Base-by-base conservation (phyloP, 805 yeast genomes). In the Ogataea salicorniae region DNA sequence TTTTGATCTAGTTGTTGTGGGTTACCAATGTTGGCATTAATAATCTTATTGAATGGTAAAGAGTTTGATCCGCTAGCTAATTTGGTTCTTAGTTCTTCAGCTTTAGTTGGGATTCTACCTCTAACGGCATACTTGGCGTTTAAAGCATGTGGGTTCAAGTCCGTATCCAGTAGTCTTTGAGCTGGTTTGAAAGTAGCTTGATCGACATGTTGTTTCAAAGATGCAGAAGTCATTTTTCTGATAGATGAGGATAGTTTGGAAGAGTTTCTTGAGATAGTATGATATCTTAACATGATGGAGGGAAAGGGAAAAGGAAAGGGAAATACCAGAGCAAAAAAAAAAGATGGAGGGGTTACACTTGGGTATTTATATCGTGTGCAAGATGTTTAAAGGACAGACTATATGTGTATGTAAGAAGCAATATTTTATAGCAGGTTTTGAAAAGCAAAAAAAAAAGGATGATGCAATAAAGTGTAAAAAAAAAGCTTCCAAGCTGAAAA, bases 1-100 rank as follows among this genome's bases (percentile, higher is more conserved):
- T 83, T 77, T 67, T 94, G 99, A 57, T 89, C 92, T 62, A 94
- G 75, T 65, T 92, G 98, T 68, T 94, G 99, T 2, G 99, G 99
- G 64, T 94, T 94, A 31, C 99, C 99, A 53, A 94, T 94, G 64
- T 94, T 94, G 53, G 97, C 94, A 60, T 81, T 83, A 63, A 95
- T 85, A 58, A 94, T 87, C 50, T 77, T 71, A 39, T 77, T 69
- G 62, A 90, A 94, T 0, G 96, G 95, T 54, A 89, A 70, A 5
- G 86, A 79, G 17, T 72, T 73, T 23, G 86, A 83, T 37, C 78
- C 72, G 38, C 70, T 63, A 11, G 66, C 63, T 37, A 94, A 72
- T 55, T 79, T 76, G 9, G 67, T 69, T 49, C 83, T 75, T 49
- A 94, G 70, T 61, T 89, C 87, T 59, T 92, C 98, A 23, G 99